Conservation (phyloP, 352 stramenopile genomes). For the Phytophthora cajani region DNA sequence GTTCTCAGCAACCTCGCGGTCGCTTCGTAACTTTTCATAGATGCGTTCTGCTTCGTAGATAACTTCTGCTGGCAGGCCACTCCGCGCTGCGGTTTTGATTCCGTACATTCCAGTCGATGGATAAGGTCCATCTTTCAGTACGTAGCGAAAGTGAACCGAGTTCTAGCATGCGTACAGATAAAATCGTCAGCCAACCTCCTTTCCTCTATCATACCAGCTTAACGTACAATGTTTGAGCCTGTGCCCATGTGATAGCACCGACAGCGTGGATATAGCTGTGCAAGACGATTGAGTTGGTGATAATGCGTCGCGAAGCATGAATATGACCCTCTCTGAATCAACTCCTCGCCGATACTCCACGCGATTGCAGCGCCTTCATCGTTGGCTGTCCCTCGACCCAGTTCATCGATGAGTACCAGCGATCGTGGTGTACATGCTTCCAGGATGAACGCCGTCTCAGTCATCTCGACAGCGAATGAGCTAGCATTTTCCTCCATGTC, state of each 20-base stretch:
- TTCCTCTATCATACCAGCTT: neutral
- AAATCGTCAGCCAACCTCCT: neutral
- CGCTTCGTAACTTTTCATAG: conserved; percentile 42
- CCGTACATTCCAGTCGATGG: conserved; percentile 74
- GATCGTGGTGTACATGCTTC: conserved; percentile 71
- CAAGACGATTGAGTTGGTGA: conserved; percentile 72
- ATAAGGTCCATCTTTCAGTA: conserved; percentile 74
- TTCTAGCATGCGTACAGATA: conserved; percentile 38
- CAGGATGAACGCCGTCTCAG: conserved; percentile 87
- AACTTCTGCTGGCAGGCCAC: conserved; percentile 68
- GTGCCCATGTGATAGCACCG: conserved; percentile 77
- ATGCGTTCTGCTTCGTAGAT: conserved; percentile 62
- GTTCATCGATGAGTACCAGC: conserved; percentile 92
- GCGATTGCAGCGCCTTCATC: conserved; percentile 90
- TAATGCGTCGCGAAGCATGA: conserved; percentile 94
- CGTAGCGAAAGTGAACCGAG: conserved; percentile 64
- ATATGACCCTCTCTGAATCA: conserved; percentile 74
- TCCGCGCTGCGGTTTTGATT: conserved; percentile 80
- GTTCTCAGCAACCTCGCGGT: conserved; percentile 29
- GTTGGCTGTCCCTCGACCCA: conserved; percentile 90
- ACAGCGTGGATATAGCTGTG: conserved; percentile 67
- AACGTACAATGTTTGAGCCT: conserved; percentile 49
- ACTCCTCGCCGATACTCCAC: conserved; percentile 87
- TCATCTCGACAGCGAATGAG: conserved; percentile 94
- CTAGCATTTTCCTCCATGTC: conserved; percentile 95